Evolutionary conservation across 257 asterid genomes (phyloP), one percentile per base, ranked within the genome.

Genomic region (Echium plantagineum): DNA sequence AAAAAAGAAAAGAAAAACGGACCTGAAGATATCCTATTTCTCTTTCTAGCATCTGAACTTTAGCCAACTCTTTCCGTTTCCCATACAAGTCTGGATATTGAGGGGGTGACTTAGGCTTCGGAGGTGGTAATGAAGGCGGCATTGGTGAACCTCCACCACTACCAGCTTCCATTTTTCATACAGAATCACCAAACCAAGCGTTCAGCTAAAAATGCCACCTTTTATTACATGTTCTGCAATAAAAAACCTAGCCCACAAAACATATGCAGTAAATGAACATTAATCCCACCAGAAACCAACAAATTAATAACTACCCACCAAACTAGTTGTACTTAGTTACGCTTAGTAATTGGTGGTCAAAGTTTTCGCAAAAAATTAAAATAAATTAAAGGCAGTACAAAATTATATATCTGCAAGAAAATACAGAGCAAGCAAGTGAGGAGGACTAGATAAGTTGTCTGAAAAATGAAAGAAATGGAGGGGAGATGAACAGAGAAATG

Each of bases 31-130:
- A 79, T 10, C 87, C 77, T 68, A 87, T 85, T 75, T 91, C 98
- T 62, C 96, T 84, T 69, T 91, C 98, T 9, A 87, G 69, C 84
- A 84, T 72, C 79, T 88, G 98, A 32, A 79, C 80, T 55, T 76
- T 82, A 57, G 87, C 93, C 42, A 84, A 57, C 70, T 81, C 93
- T 66, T 91, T 74, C 60, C 96, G 81, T 66, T 86, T 86, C 6
- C 98, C 98, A 64, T 83, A 87, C 82, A 91, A 82, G 76, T 91
- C 95, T 1, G 98, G 97, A 62, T 86, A 86, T 65, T 63, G 66
- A 15, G 96, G 98, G 60, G 98, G 98, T 52, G 95, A 85, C 74
- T 82, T 88, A 0, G 96, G 96, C 72, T 73, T 76, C 60, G 96
- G 96, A 63, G 93, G 93, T 58, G 95, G 98, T 72, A 88, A 77